phyloP scores from a whole-genome alignment of 2,329 filamentous ascomycete species.

The Pseudocercospora fijiensis region DNA sequence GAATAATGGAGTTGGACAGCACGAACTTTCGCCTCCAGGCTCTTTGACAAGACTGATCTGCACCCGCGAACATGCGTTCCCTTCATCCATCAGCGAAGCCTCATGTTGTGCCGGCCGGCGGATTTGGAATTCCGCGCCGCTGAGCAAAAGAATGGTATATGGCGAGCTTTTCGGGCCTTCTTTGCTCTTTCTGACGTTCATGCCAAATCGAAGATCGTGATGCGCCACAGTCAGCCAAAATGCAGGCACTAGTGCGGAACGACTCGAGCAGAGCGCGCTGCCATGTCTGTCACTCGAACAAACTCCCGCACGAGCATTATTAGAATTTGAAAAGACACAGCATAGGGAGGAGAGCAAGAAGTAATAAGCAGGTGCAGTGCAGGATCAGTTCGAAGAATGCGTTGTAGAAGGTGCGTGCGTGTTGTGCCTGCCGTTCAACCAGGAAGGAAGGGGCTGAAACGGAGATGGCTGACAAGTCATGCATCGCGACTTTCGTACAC shows the following conservation, averaged over 20 bases:
- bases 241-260: not conserved
- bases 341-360: too few species aligned
- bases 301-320: not conserved
- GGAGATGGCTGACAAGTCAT: too few species aligned
- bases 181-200: not conserved
- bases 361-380: too few species aligned
- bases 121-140: not conserved
- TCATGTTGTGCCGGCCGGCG: not conserved
- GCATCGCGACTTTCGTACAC: too few species aligned
- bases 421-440: too few species aligned
- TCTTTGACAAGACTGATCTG: not conserved
- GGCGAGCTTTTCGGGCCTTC: not conserved
- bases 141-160: not conserved
- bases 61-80: not conserved
- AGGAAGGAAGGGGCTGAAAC: too few species aligned
- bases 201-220: conserved; percentile 3
- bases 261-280: too few species aligned
- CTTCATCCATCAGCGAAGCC: not conserved
- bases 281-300: not conserved
- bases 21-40: not conserved
- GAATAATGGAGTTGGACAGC: not conserved
- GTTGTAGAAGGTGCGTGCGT: too few species aligned
- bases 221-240: not conserved
- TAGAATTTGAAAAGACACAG: too few species aligned
- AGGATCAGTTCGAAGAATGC: too few species aligned